Percentiles rank a stretch among this genome's conserved stretches.
These are phyloP conservation scores for Porphyrellus cyaneotinctus DNA, from an alignment of 768 basidiomycete genomes.

Conservation along the genomic window DNA sequence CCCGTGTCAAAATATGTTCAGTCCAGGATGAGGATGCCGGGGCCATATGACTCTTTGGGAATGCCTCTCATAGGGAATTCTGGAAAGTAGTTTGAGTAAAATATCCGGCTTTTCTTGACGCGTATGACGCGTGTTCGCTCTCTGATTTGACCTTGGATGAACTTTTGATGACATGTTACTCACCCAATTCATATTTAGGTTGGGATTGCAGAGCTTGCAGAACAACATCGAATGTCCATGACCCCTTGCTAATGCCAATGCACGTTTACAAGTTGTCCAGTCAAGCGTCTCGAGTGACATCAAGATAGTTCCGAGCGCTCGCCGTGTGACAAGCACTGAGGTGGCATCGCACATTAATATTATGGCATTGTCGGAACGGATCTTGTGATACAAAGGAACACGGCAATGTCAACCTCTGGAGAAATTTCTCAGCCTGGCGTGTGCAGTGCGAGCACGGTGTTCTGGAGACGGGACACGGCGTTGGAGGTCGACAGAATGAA, in stretches of 20 bases:
- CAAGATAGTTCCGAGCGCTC: neutral
- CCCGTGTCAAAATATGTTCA: neutral
- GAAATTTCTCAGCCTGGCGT: neutral
- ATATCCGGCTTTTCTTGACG: conserved; percentile 15
- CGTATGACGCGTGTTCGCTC: conserved; percentile 12
- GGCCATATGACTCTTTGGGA: conserved; percentile 79
- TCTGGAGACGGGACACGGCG: neutral
- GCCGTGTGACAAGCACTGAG: too few relatives aligned
- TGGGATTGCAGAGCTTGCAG: too few relatives aligned
- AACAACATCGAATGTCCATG: too few relatives aligned
- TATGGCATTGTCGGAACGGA: conserved; percentile 7
- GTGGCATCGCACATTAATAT: too few relatives aligned
- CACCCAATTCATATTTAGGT: neutral
- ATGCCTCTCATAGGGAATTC: conserved; percentile 15
- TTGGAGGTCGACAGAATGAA: neutral
- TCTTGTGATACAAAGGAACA: neutral
- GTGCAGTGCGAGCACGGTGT: neutral
- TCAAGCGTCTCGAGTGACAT: conserved; percentile 6
- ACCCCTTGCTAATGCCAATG: neutral
- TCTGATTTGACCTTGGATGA: conserved; percentile 15
- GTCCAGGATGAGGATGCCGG: conserved; percentile 66
- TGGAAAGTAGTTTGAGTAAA: conserved; percentile 24
- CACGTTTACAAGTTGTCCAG: neutral
- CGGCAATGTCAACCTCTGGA: neutral
- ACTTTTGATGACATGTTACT: neutral